Evolutionary conservation across 331 rosid genomes (phyloP).

Genomic region (Pyrus hybrid): DNA sequence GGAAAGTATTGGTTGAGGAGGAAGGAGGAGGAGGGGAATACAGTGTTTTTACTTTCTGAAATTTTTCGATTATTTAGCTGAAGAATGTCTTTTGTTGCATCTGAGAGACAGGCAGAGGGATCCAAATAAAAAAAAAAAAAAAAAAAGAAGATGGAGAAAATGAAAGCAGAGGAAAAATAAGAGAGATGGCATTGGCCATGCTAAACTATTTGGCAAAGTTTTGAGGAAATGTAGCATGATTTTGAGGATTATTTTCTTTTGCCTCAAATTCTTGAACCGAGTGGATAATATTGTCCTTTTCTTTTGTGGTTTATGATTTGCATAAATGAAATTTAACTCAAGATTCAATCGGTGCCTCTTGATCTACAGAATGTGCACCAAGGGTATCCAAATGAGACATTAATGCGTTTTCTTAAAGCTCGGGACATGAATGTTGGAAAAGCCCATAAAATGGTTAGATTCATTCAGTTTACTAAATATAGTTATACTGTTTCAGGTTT

Average conservation of each 20-base stretch:
- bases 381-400: slow-evolving; percentile 59
- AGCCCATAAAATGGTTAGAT: slow-evolving; percentile 85
- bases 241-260: neutral
- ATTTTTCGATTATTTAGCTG: neutral
- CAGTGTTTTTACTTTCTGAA: neutral
- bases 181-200: neutral
- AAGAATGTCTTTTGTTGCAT: neutral
- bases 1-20: neutral
- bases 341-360: neutral
- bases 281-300: neutral
- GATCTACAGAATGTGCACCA: slow-evolving; percentile 74
- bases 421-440: slow-evolving; percentile 80
- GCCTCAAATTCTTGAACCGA: neutral
- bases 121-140: neutral
- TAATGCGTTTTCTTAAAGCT: slow-evolving; percentile 76
- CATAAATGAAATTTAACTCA: neutral
- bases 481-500: neutral
- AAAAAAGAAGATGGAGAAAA: neutral
- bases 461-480: neutral
- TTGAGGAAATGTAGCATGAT: neutral
- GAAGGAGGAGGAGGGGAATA: neutral
- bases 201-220: neutral
- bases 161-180: neutral
- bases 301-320: neutral
- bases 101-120: neutral